These are phyloP conservation scores for Epicoccum sorghinum DNA, from an alignment of 2,329 filamentous ascomycete species.

Conservation along the genomic window DNA sequence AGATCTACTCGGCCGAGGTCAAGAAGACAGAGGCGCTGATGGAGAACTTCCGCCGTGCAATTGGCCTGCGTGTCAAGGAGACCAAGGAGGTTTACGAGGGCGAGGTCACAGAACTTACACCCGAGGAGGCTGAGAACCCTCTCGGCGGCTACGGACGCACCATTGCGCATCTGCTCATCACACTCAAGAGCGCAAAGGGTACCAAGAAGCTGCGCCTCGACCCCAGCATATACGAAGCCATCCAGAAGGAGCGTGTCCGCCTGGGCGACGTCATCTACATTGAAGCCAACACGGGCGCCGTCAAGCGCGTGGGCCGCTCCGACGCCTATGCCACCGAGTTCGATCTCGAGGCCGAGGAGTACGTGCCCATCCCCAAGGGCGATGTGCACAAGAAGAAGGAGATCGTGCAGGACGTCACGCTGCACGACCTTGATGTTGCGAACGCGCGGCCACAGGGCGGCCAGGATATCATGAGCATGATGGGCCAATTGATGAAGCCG, in stretches of 20 bases:
- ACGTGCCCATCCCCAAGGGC: conserved; percentile 97
- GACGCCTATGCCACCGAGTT: conserved; percentile 99
- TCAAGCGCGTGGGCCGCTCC: conserved; percentile 93
- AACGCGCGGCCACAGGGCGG: conserved; percentile 95
- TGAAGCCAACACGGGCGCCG: conserved; percentile 96
- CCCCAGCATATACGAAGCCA: conserved; percentile 98
- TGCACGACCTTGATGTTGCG: conserved; percentile 95
- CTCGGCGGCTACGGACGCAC: conserved; percentile 96
- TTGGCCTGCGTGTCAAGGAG: conserved; percentile 93
- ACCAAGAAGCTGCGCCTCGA: conserved; percentile 98
- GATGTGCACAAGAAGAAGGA: conserved; percentile 99
- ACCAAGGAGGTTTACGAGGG: conserved; percentile 99
- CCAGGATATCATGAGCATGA: conserved; percentile 99
- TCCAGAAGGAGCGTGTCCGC: conserved; percentile 96
- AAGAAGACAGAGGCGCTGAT: conserved; percentile 99
- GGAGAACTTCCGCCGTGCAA: conserved; percentile 98
- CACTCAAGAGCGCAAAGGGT: conserved; percentile 91
- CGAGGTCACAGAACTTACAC: conserved; percentile 95
- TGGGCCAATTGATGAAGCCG: conserved; percentile 99
- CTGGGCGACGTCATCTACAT: conserved; percentile 99
- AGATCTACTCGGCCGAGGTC: conserved; percentile 96
- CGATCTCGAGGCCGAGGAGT: conserved; percentile 97
- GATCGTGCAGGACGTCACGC: conserved; percentile 96
- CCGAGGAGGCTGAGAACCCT: conserved; percentile 97
- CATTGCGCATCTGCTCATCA: conserved; percentile 93